These are phyloP conservation scores for Malbranchea zuffiana DNA, from an alignment of 2,329 filamentous ascomycete genomes.

Conservation along the genomic window DNA sequence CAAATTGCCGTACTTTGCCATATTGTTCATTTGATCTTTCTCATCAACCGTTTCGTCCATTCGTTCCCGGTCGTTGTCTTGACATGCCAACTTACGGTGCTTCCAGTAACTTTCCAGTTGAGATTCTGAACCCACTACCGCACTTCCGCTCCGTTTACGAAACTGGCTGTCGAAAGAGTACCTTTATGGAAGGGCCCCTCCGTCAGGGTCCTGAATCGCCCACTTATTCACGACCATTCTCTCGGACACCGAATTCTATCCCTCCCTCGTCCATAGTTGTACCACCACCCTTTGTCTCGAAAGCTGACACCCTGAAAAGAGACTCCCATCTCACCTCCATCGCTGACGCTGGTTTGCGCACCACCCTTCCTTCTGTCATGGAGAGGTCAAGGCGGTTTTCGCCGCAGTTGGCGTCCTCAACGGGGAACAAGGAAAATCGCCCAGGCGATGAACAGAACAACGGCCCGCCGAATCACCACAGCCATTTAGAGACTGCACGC, in stretches of 20 bases:
- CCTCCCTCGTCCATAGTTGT: slow-evolving; percentile 20
- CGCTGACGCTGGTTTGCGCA: slow-evolving; percentile 33
- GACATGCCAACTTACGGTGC: slow-evolving; percentile 4
- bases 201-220: slow-evolving; percentile 33
- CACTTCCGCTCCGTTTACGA: not conserved
- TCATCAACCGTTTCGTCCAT: too few species aligned
- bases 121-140: slow-evolving; percentile 1
- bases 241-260: slow-evolving; percentile 22
- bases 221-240: slow-evolving; percentile 27
- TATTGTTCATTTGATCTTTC: too few species aligned
- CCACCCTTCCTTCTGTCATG: slow-evolving; percentile 22
- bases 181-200: slow-evolving; percentile 36
- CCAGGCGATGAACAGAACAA: slow-evolving; percentile 24
- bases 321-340: slow-evolving; percentile 32
- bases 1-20: too few species aligned
- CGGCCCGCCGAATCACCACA: slow-evolving; percentile 17
- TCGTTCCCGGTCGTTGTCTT: slow-evolving; percentile 1
- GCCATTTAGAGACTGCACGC: slow-evolving; percentile 32
- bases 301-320: slow-evolving; percentile 24
- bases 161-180: slow-evolving; percentile 15
- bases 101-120: slow-evolving; percentile 5
- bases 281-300: slow-evolving; percentile 26
- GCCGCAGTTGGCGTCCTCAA: slow-evolving; percentile 30
- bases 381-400: slow-evolving; percentile 27
- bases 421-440: slow-evolving; percentile 41